Conservation (phyloP, 176 grass and related monocot genomes). For the Eragrostis nindensis region DNA sequence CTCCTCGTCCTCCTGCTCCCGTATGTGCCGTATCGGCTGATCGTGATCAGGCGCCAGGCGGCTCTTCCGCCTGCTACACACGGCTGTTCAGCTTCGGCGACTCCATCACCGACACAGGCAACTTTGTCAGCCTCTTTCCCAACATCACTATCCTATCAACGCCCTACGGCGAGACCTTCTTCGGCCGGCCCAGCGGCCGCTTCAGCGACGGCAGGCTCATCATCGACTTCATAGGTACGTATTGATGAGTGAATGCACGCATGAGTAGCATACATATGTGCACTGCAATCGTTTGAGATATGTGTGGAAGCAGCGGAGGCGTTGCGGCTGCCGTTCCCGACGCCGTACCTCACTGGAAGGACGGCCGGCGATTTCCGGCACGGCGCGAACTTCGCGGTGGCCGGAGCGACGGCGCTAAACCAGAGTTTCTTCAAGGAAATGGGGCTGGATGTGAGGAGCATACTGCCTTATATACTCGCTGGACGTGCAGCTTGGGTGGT, state of each 20-base stretch:
- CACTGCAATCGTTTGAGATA: background rate
- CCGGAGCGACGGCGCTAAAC: slow-evolving; percentile 56
- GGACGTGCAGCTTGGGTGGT: slow-evolving; percentile 61
- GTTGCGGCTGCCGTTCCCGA: slow-evolving; percentile 40
- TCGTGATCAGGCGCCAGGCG: background rate
- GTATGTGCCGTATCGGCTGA: background rate
- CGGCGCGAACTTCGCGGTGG: slow-evolving; percentile 59
- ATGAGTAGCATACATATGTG: no score
- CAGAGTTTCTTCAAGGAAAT: slow-evolving; percentile 46
- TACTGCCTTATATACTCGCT: no score
- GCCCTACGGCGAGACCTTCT: slow-evolving; percentile 73
- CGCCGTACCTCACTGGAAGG: slow-evolving; percentile 52
- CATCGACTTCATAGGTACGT: slow-evolving; percentile 60
- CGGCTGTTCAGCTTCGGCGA: slow-evolving; percentile 67
- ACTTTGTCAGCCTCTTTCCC: slow-evolving; percentile 14
- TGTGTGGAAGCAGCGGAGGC: slow-evolving; percentile 36
- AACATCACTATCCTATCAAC: background rate
- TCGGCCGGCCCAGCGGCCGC: slow-evolving; percentile 56
- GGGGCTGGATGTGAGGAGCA: slow-evolving; percentile 41
- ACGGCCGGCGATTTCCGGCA: slow-evolving; percentile 43
- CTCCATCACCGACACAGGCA: slow-evolving; percentile 59
- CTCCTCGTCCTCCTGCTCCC: background rate
- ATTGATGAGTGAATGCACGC: background rate
- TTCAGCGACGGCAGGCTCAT: slow-evolving; percentile 56
- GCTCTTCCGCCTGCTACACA: background rate